Evolutionary conservation across 805 yeast species (phyloP).

Genomic region (Lipomyces japonicus): DNA sequence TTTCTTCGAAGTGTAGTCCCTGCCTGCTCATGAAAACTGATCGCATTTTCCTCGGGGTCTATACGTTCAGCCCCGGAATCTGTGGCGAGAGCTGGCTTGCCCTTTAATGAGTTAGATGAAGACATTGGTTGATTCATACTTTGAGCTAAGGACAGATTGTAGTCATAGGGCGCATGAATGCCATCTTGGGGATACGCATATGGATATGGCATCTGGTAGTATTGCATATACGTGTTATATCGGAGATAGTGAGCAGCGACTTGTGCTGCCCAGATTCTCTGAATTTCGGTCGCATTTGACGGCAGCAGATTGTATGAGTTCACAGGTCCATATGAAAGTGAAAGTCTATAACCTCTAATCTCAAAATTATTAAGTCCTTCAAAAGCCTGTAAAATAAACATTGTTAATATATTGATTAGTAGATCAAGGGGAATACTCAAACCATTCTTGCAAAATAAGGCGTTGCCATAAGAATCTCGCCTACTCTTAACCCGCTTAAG

Average conservation of each 20-base stretch:
- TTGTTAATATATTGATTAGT: neutral
- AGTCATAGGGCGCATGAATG: too few species aligned
- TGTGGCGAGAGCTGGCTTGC: neutral
- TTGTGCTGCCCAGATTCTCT: too few species aligned
- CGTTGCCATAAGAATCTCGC: conserved; percentile 17
- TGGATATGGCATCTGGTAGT: too few species aligned
- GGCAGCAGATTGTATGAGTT: too few species aligned
- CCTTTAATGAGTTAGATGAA: neutral
- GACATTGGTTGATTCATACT: too few species aligned
- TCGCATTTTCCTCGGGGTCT: neutral
- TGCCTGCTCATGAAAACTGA: neutral
- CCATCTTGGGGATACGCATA: too few species aligned
- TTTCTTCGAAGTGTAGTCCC: neutral
- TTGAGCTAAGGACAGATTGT: too few species aligned
- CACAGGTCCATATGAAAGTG: too few species aligned
- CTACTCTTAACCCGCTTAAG: conserved; percentile 18
- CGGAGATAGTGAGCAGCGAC: too few species aligned
- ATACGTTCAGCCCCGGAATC: neutral
- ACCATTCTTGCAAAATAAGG: conserved; percentile 8
- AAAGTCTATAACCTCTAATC: conserved; percentile 9
- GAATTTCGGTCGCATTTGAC: too few species aligned
- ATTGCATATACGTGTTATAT: too few species aligned
- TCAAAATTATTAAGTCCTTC: neutral
- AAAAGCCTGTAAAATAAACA: neutral
- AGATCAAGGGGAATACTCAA: neutral